phyloP scores from a whole-genome alignment of 1,284 basidiomycete species.

The Fomitopsis betulina region DNA sequence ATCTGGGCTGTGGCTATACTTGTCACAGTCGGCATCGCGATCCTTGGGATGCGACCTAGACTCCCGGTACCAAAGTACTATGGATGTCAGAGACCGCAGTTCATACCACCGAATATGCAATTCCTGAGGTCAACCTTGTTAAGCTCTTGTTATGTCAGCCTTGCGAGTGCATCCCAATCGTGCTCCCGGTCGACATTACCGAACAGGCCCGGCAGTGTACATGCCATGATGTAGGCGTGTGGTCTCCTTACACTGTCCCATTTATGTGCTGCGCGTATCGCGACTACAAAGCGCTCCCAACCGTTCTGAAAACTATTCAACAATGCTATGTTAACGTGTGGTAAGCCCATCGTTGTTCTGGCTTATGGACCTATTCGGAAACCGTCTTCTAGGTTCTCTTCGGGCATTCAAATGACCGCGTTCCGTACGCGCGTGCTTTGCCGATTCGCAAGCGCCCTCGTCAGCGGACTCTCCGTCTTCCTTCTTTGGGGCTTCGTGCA shows the following conservation, averaged over 20 bases:
- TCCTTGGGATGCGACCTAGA: conserved; percentile 22
- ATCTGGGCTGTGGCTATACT: conserved; percentile 20
- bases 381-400: conserved; percentile 23
- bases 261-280: not conserved
- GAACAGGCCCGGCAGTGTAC: too few relatives aligned
- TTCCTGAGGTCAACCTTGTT: conserved; percentile 22
- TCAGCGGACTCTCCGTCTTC: conserved; percentile 23
- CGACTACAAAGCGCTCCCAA: not conserved
- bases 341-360: too few relatives aligned
- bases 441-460: conserved; percentile 21
- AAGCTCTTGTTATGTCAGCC: too few relatives aligned
- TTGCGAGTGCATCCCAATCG: too few relatives aligned
- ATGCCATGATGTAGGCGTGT: conserved; percentile 11
- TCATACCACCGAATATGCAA: conserved; percentile 21
- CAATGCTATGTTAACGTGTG: too few relatives aligned
- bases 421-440: conserved; percentile 22
- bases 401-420: conserved; percentile 23
- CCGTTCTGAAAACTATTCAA: too few relatives aligned
- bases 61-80: conserved; percentile 18
- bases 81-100: conserved; percentile 15
- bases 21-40: conserved; percentile 17
- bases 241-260: not conserved
- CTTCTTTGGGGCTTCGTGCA: conserved; percentile 25
- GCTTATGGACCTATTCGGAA: too few relatives aligned
- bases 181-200: too few relatives aligned